These are phyloP conservation scores for Lupinus albus DNA, from an alignment of 306 rosid genomes.

Conservation along the genomic window DNA sequence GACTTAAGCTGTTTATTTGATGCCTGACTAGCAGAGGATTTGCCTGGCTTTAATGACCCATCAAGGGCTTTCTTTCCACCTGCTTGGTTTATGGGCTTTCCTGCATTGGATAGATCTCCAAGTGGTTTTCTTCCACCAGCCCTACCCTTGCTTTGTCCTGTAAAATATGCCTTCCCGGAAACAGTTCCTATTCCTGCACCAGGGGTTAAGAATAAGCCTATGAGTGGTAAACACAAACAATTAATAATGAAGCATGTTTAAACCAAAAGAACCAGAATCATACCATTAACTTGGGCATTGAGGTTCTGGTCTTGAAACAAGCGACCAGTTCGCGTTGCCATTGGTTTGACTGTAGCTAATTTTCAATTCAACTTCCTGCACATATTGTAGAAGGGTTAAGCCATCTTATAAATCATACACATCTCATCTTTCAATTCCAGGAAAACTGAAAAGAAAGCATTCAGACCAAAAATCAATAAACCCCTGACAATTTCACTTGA, in stretches of 20 bases:
- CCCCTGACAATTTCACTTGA: neutral
- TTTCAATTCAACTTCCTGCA: conserved; percentile 35
- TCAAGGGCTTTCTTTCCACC: conserved; percentile 33
- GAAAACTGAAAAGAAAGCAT: neutral
- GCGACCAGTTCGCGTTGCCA: conserved; percentile 55
- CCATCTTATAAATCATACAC: neutral
- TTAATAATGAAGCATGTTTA: neutral
- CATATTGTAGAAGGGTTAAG: conserved; percentile 5
- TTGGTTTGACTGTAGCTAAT: conserved; percentile 33
- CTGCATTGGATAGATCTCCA: conserved; percentile 63
- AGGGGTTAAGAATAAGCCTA: conserved; percentile 17
- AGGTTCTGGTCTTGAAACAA: conserved; percentile 55
- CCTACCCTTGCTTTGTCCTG: conserved; percentile 50
- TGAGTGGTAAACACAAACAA: conserved; percentile 6
- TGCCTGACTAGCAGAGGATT: conserved; percentile 43
- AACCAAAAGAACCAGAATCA: conserved; percentile 25
- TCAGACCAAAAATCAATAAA: neutral
- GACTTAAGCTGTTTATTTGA: conserved; percentile 39
- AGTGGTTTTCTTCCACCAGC: conserved; percentile 70
- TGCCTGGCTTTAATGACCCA: conserved; percentile 44
- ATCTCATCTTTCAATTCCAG: neutral
- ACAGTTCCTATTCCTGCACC: conserved; percentile 41
- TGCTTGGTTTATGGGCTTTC: conserved; percentile 38
- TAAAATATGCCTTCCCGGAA: conserved; percentile 46
- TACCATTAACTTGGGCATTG: conserved; percentile 51